These are phyloP conservation scores for Diplogelasinospora grovesii DNA, from an alignment of 495 filamentous ascomycete genomes.

Conservation along the genomic window DNA sequence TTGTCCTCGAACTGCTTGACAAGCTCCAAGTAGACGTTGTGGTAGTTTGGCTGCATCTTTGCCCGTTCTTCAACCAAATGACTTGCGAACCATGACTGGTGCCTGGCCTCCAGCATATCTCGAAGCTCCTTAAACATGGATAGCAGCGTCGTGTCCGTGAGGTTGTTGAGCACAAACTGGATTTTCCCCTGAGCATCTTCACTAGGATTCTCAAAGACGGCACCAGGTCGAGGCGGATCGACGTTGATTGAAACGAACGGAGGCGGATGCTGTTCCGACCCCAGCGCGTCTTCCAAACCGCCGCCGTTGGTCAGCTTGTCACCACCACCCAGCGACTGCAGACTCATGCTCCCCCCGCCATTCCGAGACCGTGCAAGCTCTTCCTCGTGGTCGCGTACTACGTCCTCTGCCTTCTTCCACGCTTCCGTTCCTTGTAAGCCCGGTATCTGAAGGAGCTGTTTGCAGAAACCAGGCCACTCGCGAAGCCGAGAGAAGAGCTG, in stretches of 20 bases:
- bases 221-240: constrained; percentile 53
- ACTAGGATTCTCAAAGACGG: constrained; percentile 70
- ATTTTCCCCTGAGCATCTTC: constrained; percentile 86
- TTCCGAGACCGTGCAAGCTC: constrained; percentile 41
- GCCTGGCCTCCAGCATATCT: constrained; percentile 66
- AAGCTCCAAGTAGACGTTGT: constrained; percentile 83
- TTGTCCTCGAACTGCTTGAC: constrained; percentile 75
- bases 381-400: constrained; percentile 58
- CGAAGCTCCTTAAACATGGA: constrained; percentile 73
- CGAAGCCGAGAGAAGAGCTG: constrained; percentile 74
- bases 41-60: constrained; percentile 93
- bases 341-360: constrained; percentile 22
- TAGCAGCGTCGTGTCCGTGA: constrained; percentile 80
- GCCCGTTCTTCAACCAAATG: constrained; percentile 96
- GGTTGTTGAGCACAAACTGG: constrained; percentile 92
- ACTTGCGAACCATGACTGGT: constrained; percentile 92
- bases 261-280: constrained; percentile 44
- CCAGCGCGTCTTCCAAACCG: constrained; percentile 51
- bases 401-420: constrained; percentile 73
- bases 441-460: constrained; percentile 70
- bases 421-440: constrained; percentile 78
- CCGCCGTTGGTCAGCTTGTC: constrained; percentile 55
- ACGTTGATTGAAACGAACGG: constrained; percentile 71
- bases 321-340: constrained; percentile 5
- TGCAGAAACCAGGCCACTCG: constrained; percentile 90